Conservation (phyloP, 345 rosid species). For the Lumnitzera racemosa region DNA sequence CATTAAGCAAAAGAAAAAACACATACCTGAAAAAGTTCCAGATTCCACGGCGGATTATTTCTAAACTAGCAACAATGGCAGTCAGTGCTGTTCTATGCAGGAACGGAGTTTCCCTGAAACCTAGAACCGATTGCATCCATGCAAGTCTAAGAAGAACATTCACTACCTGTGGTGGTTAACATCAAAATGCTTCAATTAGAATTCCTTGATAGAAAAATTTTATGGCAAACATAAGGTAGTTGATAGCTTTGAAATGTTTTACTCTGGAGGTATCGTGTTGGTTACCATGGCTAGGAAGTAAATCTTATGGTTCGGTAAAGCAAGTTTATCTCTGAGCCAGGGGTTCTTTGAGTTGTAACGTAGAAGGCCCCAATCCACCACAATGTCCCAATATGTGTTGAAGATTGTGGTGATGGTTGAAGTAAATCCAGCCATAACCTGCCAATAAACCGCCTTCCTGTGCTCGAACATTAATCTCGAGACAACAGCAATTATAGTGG, state of each 20-base stretch:
- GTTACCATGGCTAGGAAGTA: conserved; percentile 69
- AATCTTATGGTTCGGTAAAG: conserved; percentile 39
- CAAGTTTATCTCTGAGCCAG: conserved; percentile 79
- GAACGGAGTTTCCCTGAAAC: conserved; percentile 44
- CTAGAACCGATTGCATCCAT: conserved; percentile 70
- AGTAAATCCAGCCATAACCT: conserved; percentile 38
- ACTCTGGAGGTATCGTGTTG: conserved; percentile 10
- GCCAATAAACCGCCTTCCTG: conserved; percentile 22
- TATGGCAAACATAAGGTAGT: not conserved
- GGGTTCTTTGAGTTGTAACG: conserved; percentile 46
- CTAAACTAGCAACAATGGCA: conserved; percentile 52
- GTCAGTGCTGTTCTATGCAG: conserved; percentile 44
- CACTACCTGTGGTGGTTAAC: conserved; percentile 34
- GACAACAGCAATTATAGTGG: conserved; percentile 52
- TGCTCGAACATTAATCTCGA: conserved; percentile 32
- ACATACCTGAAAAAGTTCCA: conserved; percentile 85
- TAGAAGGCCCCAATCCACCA: conserved; percentile 76
- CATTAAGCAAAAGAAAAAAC: not conserved
- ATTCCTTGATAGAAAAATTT: not conserved
- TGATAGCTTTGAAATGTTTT: not conserved
- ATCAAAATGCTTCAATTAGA: not conserved
- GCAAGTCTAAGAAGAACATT: conserved; percentile 66
- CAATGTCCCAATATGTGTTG: conserved; percentile 66
- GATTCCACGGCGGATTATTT: conserved; percentile 76
- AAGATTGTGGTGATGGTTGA: conserved; percentile 45